These are phyloP conservation scores for Globisporangium spinosum DNA, from an alignment of 352 stramenopile species.

Conservation along the genomic window DNA sequence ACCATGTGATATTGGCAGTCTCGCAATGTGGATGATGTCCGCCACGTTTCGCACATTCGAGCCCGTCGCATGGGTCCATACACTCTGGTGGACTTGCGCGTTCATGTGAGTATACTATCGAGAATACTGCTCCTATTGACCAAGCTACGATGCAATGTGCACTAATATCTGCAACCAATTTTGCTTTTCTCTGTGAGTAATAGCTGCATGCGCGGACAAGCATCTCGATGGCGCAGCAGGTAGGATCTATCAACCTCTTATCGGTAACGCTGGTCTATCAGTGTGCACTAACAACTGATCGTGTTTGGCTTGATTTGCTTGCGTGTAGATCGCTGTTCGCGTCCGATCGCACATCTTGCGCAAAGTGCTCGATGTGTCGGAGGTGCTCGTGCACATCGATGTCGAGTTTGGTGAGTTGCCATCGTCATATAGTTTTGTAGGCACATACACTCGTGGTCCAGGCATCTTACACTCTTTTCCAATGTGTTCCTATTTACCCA, in stretches of 20 bases:
- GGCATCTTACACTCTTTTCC: too few relatives aligned
- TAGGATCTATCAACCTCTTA: slow-evolving; percentile 11
- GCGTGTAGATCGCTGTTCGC: slow-evolving; percentile 48
- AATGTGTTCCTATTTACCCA: slow-evolving; percentile 17
- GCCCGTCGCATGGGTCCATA: slow-evolving; percentile 86
- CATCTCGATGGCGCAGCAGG: slow-evolving; percentile 83
- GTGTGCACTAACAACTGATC: neutral
- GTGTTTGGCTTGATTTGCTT: neutral
- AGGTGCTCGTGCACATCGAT: slow-evolving; percentile 87
- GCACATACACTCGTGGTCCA: too few relatives aligned
- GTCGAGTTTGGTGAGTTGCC: slow-evolving; percentile 51
- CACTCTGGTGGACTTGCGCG: slow-evolving; percentile 78
- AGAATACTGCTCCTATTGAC: neutral
- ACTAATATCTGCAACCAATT: neutral
- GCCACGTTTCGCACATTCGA: slow-evolving; percentile 75
- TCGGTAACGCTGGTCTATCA: neutral
- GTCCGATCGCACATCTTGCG: slow-evolving; percentile 70
- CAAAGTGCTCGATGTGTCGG: slow-evolving; percentile 72
- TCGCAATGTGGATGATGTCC: slow-evolving; percentile 75
- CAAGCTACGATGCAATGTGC: neutral
- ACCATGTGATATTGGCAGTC: slow-evolving; percentile 30
- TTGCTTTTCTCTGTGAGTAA: neutral
- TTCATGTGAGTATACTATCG: slow-evolving; percentile 53
- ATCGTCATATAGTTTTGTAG: too few relatives aligned
- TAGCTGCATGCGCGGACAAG: slow-evolving; percentile 74